Percentiles rank a stretch among this genome's conserved stretches.
Evolutionary conservation across 148 eudicot genomes (phyloP).

Genomic region (Linanthus parryae): DNA sequence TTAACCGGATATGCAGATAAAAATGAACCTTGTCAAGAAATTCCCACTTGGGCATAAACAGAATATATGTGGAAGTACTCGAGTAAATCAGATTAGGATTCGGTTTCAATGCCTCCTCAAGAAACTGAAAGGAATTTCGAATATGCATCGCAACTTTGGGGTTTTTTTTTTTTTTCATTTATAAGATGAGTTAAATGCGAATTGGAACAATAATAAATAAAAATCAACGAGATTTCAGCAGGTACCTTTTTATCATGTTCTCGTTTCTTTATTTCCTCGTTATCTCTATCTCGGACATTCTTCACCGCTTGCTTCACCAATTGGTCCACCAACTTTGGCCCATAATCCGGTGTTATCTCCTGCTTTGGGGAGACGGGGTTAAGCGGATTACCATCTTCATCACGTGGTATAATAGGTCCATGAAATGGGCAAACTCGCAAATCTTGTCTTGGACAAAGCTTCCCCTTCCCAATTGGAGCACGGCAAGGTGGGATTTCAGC

Average conservation of each 20-base stretch:
- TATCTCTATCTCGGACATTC: slow-evolving; percentile 70
- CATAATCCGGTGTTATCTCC: slow-evolving; percentile 21
- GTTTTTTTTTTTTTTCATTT: no score
- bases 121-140: no score
- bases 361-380: slow-evolving; percentile 18
- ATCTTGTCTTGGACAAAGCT: slow-evolving; percentile 76
- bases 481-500: slow-evolving; percentile 68
- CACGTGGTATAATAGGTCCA: slow-evolving; percentile 74
- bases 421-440: slow-evolving; percentile 81
- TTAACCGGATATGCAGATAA: no score
- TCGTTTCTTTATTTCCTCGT: slow-evolving; percentile 47
- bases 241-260: slow-evolving; percentile 40
- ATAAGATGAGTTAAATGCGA: no score
- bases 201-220: no score
- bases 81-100: no score
- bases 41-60: no score
- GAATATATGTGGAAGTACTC: no score
- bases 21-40: no score
- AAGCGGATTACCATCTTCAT: slow-evolving; percentile 61
- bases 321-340: slow-evolving; percentile 25
- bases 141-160: no score
- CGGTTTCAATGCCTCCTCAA: no score
- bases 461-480: slow-evolving; percentile 71
- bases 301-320: slow-evolving; percentile 63
- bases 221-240: no score